Percentiles rank a stretch among this genome's conserved stretches.
phyloP scores from a whole-genome alignment of 164 flowering plant genomes.

The Platanus orientalis region DNA sequence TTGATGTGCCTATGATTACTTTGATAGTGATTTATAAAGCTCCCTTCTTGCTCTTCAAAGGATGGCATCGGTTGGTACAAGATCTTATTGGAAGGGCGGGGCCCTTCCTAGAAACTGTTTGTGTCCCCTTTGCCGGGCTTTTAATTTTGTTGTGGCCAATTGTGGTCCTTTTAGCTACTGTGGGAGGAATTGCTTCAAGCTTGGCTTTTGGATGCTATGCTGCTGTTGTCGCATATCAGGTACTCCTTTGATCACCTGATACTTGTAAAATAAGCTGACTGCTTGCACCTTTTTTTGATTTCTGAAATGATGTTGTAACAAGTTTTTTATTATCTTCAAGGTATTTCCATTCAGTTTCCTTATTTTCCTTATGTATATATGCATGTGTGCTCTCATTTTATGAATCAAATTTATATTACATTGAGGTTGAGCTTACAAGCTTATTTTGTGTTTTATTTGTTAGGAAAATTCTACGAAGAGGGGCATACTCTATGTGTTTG shows the following conservation, averaged over 20 bases:
- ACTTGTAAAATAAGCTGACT: too few species aligned
- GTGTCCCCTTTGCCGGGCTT: constrained; percentile 96
- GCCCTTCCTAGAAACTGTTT: constrained; percentile 89
- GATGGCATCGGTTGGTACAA: constrained; percentile 85
- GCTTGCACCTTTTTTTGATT: too few species aligned
- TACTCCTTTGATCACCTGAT: constrained; percentile 12
- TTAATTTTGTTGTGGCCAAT: constrained; percentile 88
- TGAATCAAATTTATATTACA: too few species aligned
- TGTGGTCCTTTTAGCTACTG: constrained; percentile 65
- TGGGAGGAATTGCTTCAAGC: constrained; percentile 61
- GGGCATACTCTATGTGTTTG: constrained; percentile 67
- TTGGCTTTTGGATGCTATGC: constrained; percentile 77
- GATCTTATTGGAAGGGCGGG: constrained; percentile 94
- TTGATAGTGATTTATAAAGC: constrained; percentile 65
- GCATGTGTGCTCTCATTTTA: too few species aligned
- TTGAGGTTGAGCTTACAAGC: too few species aligned
- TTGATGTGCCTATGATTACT: constrained; percentile 59
- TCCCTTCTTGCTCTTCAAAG: constrained; percentile 87
- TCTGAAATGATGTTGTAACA: too few species aligned
- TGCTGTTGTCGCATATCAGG: constrained; percentile 80
- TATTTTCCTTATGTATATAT: too few species aligned
- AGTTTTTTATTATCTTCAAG: too few species aligned
- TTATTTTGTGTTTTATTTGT: constrained; percentile 10
- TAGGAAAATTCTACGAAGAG: constrained; percentile 73
- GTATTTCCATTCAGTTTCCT: too few species aligned